Base-by-base conservation (phyloP, 2,329 filamentous ascomycete genomes). In the Didymella segeticola region DNA sequence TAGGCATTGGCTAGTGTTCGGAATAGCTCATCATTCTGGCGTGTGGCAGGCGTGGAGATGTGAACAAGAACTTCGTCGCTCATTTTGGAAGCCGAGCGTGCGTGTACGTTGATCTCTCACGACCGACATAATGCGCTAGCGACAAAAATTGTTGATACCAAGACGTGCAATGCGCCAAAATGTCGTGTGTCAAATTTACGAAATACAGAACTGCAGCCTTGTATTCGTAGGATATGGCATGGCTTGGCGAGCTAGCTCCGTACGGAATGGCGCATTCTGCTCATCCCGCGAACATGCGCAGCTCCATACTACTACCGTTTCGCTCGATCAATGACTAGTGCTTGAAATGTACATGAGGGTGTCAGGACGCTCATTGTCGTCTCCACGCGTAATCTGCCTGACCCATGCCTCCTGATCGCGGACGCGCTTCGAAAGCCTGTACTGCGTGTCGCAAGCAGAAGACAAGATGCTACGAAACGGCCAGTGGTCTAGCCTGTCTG, bases 1-100 rank as follows among this genome's bases (percentile, higher is more conserved):
- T 81, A 81, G 10, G 74, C 73, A 22, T 68, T 60, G 11, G 76
- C 77, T 54, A 79, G 65, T 36, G 70, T 68, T 39, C 67, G 69
- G 54, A 74, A 78, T 4, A 70, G 56, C 30, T 77, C 71, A 66
- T 81, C 79, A 54, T 77, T 73, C 31, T 69, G 67, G 25, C 67
- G 70, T 30, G 71, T 75, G 8, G 75, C 73, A 8, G 78, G 68
- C 6, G 79, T 75, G 53, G 78, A 77, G 33, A 79, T 75, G 61
- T 82, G 79, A 27, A 78, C 75, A 26, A 79, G 69, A 23, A 81
- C 69, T 53, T 79, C 74, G 64, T 77, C 71, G 49, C 57, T 60
- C 70, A 71, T 72, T 33, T 41, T 56, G 51, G 52, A 47, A 42
- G 30, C 26, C 36, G 15, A 47, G 15, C n/a, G 27, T n/a, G 20